phyloP scores from a whole-genome alignment of 2,329 filamentous ascomycete species.

The Botrytis galanthina region DNA sequence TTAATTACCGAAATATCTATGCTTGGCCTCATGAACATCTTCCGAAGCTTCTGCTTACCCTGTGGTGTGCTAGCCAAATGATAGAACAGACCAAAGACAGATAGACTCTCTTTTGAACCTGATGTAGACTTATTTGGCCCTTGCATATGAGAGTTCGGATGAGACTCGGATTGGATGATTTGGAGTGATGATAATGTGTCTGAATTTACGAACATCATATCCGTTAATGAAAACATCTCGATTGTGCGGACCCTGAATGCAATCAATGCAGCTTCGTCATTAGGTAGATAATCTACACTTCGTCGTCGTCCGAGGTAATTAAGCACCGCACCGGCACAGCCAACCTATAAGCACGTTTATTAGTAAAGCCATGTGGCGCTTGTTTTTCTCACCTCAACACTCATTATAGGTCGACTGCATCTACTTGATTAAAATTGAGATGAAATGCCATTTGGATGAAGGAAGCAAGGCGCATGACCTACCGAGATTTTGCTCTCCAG shows the following conservation, averaged over 20 bases:
- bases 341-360: conserved; percentile 46
- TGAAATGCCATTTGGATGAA: background rate
- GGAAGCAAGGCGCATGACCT: conserved; percentile 29
- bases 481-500: conserved; percentile 71
- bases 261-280: conserved; percentile 52
- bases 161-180: conserved; percentile 77
- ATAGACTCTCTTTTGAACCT: conserved; percentile 76
- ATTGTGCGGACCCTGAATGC: conserved; percentile 62
- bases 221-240: conserved; percentile 69
- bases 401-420: background rate
- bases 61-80: conserved; percentile 73
- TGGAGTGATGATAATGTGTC: conserved; percentile 82
- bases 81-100: conserved; percentile 79
- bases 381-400: background rate
- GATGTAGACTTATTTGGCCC: conserved; percentile 60
- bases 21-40: conserved; percentile 77
- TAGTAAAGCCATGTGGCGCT: background rate
- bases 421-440: no score
- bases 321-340: conserved; percentile 86
- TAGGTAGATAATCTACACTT: conserved; percentile 60
- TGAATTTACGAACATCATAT: conserved; percentile 72
- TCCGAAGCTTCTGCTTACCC: conserved; percentile 70
- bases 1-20: conserved; percentile 65
- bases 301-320: conserved; percentile 70
- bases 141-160: conserved; percentile 77